These are phyloP conservation scores for Gaeumannomyces tritici DNA, from an alignment of 2,329 filamentous ascomycete species.

Conservation along the genomic window DNA sequence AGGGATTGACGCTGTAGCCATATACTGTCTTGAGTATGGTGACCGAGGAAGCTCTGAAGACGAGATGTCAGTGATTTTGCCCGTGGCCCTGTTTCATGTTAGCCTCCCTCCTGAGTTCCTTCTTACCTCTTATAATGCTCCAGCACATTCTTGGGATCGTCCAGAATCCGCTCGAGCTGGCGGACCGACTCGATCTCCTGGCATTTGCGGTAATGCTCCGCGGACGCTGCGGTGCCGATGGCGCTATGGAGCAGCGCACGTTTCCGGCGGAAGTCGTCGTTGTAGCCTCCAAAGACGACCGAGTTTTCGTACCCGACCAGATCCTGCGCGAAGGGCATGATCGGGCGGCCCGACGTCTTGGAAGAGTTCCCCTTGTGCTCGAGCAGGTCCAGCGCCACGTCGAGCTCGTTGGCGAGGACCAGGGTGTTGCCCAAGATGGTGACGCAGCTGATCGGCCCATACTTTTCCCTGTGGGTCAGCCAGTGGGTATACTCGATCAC, in stretches of 20 bases:
- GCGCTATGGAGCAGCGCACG: not conserved
- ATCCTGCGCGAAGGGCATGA: slow-evolving; percentile 5
- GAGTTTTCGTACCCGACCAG: slow-evolving; percentile 2
- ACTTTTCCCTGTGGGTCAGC: slow-evolving; percentile 26
- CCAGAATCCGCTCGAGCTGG: not conserved
- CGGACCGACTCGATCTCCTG: slow-evolving; percentile 12
- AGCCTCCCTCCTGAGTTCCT: too few relatives aligned
- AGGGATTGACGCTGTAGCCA: slow-evolving; percentile 16
- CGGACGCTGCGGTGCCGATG: not conserved
- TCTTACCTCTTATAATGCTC: not conserved
- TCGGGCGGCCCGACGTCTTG: slow-evolving; percentile 2
- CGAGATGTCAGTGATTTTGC: slow-evolving; percentile 20
- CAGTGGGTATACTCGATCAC: slow-evolving; percentile 28
- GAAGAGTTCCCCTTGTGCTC: not conserved
- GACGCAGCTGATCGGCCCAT: slow-evolving; percentile 28
- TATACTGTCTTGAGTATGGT: slow-evolving; percentile 18
- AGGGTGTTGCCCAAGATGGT: slow-evolving; percentile 28
- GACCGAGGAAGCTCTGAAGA: slow-evolving; percentile 21
- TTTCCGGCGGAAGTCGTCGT: not conserved
- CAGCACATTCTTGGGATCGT: slow-evolving; percentile 8
- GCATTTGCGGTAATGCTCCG: slow-evolving; percentile 18
- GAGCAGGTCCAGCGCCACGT: not conserved
- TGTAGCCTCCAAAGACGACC: not conserved
- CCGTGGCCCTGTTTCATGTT: not conserved
- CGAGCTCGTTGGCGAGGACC: slow-evolving; percentile 26